These are phyloP conservation scores for Paspalum notatum DNA, from an alignment of 176 grass and related monocot species.

Conservation along the genomic window DNA sequence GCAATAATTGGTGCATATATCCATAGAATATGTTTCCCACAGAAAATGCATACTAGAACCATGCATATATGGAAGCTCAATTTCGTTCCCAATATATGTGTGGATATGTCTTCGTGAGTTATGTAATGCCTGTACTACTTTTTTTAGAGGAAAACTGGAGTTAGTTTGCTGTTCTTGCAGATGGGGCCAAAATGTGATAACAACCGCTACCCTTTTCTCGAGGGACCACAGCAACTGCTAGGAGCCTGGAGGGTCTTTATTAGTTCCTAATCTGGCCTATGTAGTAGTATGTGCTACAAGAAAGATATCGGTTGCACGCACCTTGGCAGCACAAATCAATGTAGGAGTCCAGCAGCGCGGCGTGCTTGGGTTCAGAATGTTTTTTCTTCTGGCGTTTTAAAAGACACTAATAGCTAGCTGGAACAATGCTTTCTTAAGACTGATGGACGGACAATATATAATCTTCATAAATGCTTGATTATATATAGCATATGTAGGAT, in stretches of 20 bases:
- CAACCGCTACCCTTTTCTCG: neutral
- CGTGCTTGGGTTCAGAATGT: neutral
- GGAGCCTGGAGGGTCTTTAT: neutral
- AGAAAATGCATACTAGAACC: neutral
- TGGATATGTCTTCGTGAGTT: neutral
- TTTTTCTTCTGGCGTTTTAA: too few species aligned
- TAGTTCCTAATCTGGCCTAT: neutral
- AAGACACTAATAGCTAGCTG: too few species aligned
- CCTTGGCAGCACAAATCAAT: neutral
- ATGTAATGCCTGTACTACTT: neutral
- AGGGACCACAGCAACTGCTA: conserved; percentile 5
- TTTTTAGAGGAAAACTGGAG: neutral
- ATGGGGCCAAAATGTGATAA: neutral
- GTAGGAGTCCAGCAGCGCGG: neutral
- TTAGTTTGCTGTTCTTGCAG: neutral
- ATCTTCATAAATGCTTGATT: too few species aligned
- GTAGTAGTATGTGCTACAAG: neutral
- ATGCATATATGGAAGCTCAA: neutral
- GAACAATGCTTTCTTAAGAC: neutral
- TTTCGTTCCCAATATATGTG: neutral
- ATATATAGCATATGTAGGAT: too few species aligned
- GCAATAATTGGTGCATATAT: conserved; percentile 13
- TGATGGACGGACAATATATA: too few species aligned
- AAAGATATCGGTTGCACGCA: neutral
- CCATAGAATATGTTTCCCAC: neutral